phyloP scores from a whole-genome alignment of 768 basidiomycete species.

The Lanmaoa rubissima region DNA sequence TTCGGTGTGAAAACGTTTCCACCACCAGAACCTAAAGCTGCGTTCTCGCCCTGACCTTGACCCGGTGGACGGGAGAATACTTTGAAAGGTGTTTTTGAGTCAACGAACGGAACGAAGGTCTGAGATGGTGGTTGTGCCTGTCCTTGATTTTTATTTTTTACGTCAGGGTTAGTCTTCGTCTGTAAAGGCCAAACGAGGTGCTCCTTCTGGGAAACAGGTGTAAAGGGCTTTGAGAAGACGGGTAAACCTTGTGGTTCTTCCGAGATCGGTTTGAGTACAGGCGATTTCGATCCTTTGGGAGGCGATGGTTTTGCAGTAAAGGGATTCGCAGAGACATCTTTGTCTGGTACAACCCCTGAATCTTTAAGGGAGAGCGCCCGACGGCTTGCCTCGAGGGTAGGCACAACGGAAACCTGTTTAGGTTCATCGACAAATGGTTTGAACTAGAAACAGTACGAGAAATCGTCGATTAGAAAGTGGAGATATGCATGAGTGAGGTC shows the following conservation, averaged over 20 bases:
- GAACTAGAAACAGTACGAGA: slow-evolving; percentile 43
- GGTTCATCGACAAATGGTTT: slow-evolving; percentile 62
- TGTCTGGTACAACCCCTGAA: slow-evolving; percentile 16
- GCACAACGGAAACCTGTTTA: slow-evolving; percentile 40
- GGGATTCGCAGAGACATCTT: slow-evolving; percentile 18
- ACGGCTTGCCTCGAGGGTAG: slow-evolving; percentile 32
- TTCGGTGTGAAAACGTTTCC: slow-evolving; percentile 46
- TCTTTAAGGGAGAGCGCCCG: slow-evolving; percentile 56
- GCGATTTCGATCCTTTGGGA: slow-evolving; percentile 17
- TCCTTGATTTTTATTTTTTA: slow-evolving; percentile 17
- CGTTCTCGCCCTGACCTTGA: slow-evolving; percentile 41
- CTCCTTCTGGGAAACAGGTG: slow-evolving; percentile 48
- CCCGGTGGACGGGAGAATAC: slow-evolving; percentile 70
- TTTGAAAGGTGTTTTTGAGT: slow-evolving; percentile 44
- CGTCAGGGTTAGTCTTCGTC: slow-evolving; percentile 15
- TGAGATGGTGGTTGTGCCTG: slow-evolving; percentile 23
- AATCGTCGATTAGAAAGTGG: background rate
- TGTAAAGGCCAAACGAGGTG: slow-evolving; percentile 27
- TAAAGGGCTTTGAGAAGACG: slow-evolving; percentile 65
- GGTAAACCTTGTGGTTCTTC: slow-evolving; percentile 39
- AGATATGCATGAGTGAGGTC: slow-evolving; percentile 11
- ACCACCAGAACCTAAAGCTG: slow-evolving; percentile 14
- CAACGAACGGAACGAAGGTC: slow-evolving; percentile 43
- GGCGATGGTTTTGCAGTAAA: slow-evolving; percentile 28
- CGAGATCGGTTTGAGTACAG: slow-evolving; percentile 33